Conservation (phyloP, 306 rosid species). For the Aeschynomene evenia region DNA sequence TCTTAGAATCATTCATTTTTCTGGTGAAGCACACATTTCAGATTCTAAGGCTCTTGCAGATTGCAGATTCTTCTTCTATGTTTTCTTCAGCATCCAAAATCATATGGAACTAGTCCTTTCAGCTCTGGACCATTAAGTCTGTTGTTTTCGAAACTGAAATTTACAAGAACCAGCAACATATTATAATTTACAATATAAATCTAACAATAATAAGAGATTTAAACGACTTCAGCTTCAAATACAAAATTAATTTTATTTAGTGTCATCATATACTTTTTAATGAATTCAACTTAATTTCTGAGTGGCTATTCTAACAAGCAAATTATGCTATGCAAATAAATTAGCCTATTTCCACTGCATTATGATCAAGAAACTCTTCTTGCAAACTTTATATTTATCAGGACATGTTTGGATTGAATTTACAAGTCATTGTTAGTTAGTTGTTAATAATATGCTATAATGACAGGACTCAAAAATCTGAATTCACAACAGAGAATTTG, state of each 20-base stretch:
- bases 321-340: not conserved
- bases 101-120: slow-evolving; percentile 81
- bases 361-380: not conserved
- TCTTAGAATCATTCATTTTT: slow-evolving; percentile 20
- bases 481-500: not conserved
- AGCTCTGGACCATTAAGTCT: slow-evolving; percentile 81
- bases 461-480: not conserved
- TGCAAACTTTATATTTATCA: not conserved
- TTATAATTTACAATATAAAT: too few species aligned
- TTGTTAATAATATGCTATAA: not conserved
- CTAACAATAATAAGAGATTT: not conserved
- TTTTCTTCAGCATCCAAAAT: slow-evolving; percentile 82
- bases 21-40: slow-evolving; percentile 1
- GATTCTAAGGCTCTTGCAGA: slow-evolving; percentile 4
- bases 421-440: not conserved
- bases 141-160: slow-evolving; percentile 79
- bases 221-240: slow-evolving; percentile 16
- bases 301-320: not conserved
- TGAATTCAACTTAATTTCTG: slow-evolving; percentile 12
- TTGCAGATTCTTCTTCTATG: slow-evolving; percentile 1
- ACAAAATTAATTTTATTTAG: not conserved
- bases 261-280: not conserved
- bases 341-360: not conserved
- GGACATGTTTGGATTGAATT: not conserved
- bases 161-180: slow-evolving; percentile 5